Evolutionary conservation across 1,284 basidiomycete genomes (phyloP), one percentile per base, ranked within the genome.

Genomic region (Microbotryum scabiosae): DNA sequence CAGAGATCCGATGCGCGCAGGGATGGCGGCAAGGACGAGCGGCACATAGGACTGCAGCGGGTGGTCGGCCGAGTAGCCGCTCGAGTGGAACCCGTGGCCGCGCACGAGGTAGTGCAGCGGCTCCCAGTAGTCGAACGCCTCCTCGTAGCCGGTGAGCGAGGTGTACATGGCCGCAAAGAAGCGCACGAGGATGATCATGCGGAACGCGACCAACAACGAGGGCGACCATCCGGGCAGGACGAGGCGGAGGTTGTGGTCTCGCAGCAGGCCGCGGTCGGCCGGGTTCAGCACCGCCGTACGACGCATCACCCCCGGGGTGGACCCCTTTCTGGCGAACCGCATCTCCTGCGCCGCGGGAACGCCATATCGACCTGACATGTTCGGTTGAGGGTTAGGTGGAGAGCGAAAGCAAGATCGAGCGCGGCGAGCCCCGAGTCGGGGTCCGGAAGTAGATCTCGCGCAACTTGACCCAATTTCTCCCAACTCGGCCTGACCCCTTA

Each of bases 61-160:
- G 73, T 87, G 97, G 60, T 83, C 77, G 7, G 96, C 92, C 12
- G 92, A 89, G 8, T 90, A 85, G 74, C 98, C 96, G 96, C 96
- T 98, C 1, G 96, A 97, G 76, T 98, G 92, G 75, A 98, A 97
- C 8, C 88, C 90, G 50, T 54, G 56, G 50, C 57, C 61, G 47
- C 54, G 57, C 25, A 57, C 60, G 57, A 93, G 79, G 76, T 92
- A 91, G 76, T 97, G 94, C 41, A 98, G 78, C 25, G 96, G 94
- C 73, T 98, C 96, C 90, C 90, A 98, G 76, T 97, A 98, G 76
- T 98, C 98, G 81, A 86, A 98, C 14, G 94, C 90, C 82, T 99
- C 96, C 72, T 99, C 96, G 70, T 96, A 98, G 74, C 98, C 96
- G 63, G 97, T 89, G 69, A 91, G 88, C 8, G 63, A 54, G n/a